Evolutionary conservation across 179 eudicot genomes (phyloP).

Genomic region (Vitellaria paradoxa): DNA sequence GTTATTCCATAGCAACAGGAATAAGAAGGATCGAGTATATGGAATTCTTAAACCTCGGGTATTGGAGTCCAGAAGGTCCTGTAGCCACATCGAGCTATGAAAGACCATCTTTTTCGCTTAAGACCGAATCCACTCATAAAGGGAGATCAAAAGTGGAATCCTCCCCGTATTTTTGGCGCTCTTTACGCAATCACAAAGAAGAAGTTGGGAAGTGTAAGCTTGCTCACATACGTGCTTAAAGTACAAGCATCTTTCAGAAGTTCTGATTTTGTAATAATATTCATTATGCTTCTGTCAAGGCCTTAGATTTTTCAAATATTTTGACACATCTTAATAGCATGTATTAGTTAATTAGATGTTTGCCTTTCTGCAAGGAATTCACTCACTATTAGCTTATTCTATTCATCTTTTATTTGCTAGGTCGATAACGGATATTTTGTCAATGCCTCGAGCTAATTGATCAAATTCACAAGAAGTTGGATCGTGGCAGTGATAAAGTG

Average conservation of each 20-base stretch:
- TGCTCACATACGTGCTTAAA: neutral
- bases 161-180: too few relatives aligned
- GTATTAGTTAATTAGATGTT: neutral
- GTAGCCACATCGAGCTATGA: conserved; percentile 6
- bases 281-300: neutral
- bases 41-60: conserved; percentile 5
- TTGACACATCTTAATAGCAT: too few relatives aligned
- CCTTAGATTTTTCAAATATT: neutral
- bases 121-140: too few relatives aligned
- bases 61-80: conserved; percentile 8
- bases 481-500: neutral
- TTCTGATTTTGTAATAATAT: neutral
- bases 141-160: too few relatives aligned
- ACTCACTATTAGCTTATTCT: neutral
- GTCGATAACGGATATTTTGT: neutral
- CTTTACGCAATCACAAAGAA: too few relatives aligned
- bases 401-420: neutral
- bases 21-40: neutral
- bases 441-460: neutral
- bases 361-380: neutral
- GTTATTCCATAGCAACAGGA: neutral
- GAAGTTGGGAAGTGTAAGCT: neutral
- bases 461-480: neutral
- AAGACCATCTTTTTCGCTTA: conserved; percentile 1
- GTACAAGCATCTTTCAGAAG: neutral